A percentile compares a stretch with the other conserved stretches of the same genome.
Evolutionary conservation across 2,329 filamentous ascomycete genomes (phyloP).

Genomic region (Pseudogymnoascus sp.): DNA sequence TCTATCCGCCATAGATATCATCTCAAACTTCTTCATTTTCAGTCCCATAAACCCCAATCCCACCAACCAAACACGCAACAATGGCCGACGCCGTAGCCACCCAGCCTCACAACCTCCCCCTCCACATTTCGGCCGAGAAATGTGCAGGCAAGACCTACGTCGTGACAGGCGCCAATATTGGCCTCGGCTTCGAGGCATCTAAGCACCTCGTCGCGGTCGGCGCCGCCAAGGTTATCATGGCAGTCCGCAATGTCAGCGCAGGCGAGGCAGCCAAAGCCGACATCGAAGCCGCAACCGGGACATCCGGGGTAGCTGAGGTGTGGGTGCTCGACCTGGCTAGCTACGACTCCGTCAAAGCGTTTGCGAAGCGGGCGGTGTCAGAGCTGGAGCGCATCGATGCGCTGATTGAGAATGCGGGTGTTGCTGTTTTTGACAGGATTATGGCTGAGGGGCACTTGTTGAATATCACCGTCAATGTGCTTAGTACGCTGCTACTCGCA

Average conservation of each 20-base stretch:
- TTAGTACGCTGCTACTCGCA: conserved; percentile 38
- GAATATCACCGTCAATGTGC: conserved; percentile 38
- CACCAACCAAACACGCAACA: background rate
- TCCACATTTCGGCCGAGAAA: conserved; percentile 5
- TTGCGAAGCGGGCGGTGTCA: conserved; percentile 11
- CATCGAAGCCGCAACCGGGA: conserved; percentile 22
- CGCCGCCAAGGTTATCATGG: conserved; percentile 31
- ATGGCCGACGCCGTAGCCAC: background rate
- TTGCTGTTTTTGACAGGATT: conserved; percentile 9
- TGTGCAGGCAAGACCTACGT: conserved; percentile 14
- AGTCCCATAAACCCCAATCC: too few relatives aligned
- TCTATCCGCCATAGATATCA: background rate
- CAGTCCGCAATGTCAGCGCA: conserved; percentile 28
- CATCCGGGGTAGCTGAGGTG: conserved; percentile 10
- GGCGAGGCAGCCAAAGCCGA: conserved; percentile 29
- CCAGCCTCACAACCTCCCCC: conserved; percentile 11
- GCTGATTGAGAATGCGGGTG: conserved; percentile 16
- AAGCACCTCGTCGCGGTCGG: conserved; percentile 30
- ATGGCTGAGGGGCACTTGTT: conserved; percentile 31
- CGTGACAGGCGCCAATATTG: conserved; percentile 33
- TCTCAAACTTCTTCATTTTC: background rate
- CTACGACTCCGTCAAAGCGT: conserved; percentile 14
- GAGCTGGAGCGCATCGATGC: conserved; percentile 13
- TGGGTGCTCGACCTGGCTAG: conserved; percentile 15
- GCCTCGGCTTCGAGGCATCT: conserved; percentile 33